phyloP scores from a whole-genome alignment of 768 basidiomycete genomes.

The Lactarius vividus region DNA sequence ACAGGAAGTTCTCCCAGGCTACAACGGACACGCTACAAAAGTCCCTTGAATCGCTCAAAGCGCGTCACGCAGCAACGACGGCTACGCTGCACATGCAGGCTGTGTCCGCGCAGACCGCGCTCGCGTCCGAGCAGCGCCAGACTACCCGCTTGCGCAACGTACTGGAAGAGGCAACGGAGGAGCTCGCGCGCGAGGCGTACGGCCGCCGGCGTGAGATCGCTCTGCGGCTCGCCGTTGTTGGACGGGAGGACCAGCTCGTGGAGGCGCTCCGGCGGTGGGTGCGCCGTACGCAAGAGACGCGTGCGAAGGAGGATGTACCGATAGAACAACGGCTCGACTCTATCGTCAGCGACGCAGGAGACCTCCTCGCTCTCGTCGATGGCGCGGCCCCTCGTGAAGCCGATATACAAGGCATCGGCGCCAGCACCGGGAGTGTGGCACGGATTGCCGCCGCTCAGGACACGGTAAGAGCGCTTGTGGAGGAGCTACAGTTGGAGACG shows the following conservation, averaged over 20 bases:
- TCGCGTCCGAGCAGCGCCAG: constrained; percentile 44
- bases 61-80: constrained; percentile 60
- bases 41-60: constrained; percentile 55
- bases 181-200: constrained; percentile 66
- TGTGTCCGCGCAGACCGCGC: constrained; percentile 41
- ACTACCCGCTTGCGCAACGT: constrained; percentile 52
- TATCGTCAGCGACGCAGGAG: constrained; percentile 20
- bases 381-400: constrained; percentile 29
- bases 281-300: constrained; percentile 46
- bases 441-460: constrained; percentile 49
- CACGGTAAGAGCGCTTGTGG: constrained; percentile 49
- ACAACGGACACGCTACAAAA: constrained; percentile 64
- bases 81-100: constrained; percentile 54
- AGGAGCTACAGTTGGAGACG: constrained; percentile 58
- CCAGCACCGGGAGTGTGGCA: constrained; percentile 47
- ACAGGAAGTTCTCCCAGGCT: constrained; percentile 80
- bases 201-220: constrained; percentile 71
- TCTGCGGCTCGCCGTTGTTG: constrained; percentile 57
- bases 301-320: constrained; percentile 28
- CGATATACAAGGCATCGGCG: constrained; percentile 32
- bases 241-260: constrained; percentile 59
- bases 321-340: constrained; percentile 15
- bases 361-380: constrained; percentile 34
- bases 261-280: constrained; percentile 59
- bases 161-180: constrained; percentile 68